Conservation (phyloP, 1,284 basidiomycete genomes). For the Mycosarcoma maydis region DNA sequence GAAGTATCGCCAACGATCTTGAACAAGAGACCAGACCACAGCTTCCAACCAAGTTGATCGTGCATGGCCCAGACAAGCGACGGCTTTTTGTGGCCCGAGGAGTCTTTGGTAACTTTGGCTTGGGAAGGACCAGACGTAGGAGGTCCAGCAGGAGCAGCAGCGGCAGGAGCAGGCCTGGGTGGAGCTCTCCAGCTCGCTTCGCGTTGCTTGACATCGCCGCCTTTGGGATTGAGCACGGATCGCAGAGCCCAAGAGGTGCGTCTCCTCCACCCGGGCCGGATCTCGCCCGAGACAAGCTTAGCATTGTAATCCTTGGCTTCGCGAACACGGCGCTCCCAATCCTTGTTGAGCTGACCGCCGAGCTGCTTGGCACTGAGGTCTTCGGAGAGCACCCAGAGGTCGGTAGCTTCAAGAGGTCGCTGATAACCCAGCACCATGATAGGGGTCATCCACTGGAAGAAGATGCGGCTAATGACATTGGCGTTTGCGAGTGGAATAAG, state of each 20-base stretch:
- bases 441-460: constrained; percentile 79
- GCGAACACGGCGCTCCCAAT: constrained; percentile 74
- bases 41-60: constrained; percentile 82
- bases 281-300: constrained; percentile 74
- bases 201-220: constrained; percentile 44
- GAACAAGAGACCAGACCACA: constrained; percentile 81
- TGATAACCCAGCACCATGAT: constrained; percentile 76
- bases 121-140: constrained; percentile 23
- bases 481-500: constrained; percentile 72
- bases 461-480: constrained; percentile 71
- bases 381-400: constrained; percentile 82
- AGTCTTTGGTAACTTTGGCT: constrained; percentile 29
- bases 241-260: constrained; percentile 73
- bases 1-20: constrained; percentile 68
- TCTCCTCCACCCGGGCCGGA: constrained; percentile 72
- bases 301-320: constrained; percentile 78
- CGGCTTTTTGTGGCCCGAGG: constrained; percentile 67
- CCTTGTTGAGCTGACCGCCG: constrained; percentile 73
- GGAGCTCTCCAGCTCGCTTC: constrained; percentile 56
- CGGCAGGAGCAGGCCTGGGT: constrained; percentile 21
- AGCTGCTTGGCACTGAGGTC: constrained; percentile 71
- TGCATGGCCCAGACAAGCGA: constrained; percentile 80
- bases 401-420: constrained; percentile 80
- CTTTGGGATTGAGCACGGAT: constrained; percentile 34
- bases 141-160: constrained; percentile 14